Percentiles rank a stretch among this genome's conserved stretches.
Evolutionary conservation across 2,329 filamentous ascomycete genomes (phyloP).

Genomic region (Xylariaceae sp.): DNA sequence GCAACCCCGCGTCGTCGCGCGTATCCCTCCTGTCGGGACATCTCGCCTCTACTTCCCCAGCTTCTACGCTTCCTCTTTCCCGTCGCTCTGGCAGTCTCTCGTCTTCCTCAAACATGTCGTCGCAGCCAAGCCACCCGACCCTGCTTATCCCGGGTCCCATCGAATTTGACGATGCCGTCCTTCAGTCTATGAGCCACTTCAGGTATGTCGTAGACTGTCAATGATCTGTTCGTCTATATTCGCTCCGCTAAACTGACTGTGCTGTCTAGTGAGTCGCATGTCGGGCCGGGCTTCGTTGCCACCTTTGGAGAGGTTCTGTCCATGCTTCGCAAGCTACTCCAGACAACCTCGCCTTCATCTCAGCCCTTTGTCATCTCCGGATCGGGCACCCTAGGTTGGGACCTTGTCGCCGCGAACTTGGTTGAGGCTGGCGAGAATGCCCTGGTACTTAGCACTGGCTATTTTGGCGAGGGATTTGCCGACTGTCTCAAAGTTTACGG

Average conservation of each 20-base stretch:
- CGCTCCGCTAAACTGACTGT: conserved; percentile 10
- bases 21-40: conserved; percentile 28
- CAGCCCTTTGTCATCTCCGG: conserved; percentile 94
- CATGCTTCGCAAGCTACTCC: conserved; percentile 89
- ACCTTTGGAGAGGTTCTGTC: conserved; percentile 86
- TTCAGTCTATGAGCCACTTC: conserved; percentile 92
- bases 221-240: neutral
- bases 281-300: conserved; percentile 82
- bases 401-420: conserved; percentile 90
- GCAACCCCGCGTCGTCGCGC: conserved; percentile 30
- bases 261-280: conserved; percentile 77
- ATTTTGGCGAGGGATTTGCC: conserved; percentile 94
- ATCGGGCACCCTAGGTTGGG: conserved; percentile 95
- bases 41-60: conserved; percentile 19
- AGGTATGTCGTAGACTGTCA: conserved; percentile 50
- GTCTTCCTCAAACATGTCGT: conserved; percentile 49
- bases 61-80: conserved; percentile 22
- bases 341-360: conserved; percentile 73
- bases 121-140: conserved; percentile 60
- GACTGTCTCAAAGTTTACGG: conserved; percentile 91
- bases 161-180: conserved; percentile 96
- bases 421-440: conserved; percentile 86
- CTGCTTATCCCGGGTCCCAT: conserved; percentile 96
- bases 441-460: conserved; percentile 90
- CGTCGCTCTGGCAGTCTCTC: conserved; percentile 27